phyloP scores from a whole-genome alignment of 2,329 filamentous ascomycete species.

The Penicillium rolfsii region DNA sequence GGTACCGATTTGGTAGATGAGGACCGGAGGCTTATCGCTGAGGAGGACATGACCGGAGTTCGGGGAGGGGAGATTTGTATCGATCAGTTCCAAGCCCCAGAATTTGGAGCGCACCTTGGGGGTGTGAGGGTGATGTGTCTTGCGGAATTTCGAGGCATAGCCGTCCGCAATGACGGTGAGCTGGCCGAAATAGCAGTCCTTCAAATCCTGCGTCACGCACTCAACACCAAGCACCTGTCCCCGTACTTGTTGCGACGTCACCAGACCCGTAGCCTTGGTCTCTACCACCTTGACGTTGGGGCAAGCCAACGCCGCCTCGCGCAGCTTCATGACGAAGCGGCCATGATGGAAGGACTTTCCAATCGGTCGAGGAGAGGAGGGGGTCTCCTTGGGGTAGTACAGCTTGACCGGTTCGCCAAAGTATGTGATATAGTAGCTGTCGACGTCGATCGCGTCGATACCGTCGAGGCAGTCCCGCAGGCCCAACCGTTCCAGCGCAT shows the following conservation, averaged over 20 bases:
- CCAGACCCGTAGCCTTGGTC: conserved; percentile 77
- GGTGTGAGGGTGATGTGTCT: conserved; percentile 68
- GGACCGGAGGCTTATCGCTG: conserved; percentile 73
- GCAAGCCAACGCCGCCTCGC: conserved; percentile 72
- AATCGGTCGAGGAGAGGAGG: conserved; percentile 59
- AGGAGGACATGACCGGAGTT: conserved; percentile 88
- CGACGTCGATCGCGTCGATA: conserved; percentile 81
- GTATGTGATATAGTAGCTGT: conserved; percentile 88
- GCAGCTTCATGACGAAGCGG: conserved; percentile 81
- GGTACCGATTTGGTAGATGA: conserved; percentile 95
- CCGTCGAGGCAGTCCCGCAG: conserved; percentile 79
- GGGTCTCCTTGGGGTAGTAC: conserved; percentile 70
- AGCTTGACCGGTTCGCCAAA: conserved; percentile 73
- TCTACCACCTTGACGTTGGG: conserved; percentile 89
- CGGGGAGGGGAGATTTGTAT: conserved; percentile 75
- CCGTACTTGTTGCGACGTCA: conserved; percentile 68
- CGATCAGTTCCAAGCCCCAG: conserved; percentile 89
- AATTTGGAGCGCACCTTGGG: conserved; percentile 83
- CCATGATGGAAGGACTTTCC: conserved; percentile 92
- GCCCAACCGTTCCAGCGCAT: conserved; percentile 78
- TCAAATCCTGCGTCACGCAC: conserved; percentile 64
- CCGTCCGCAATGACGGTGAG: conserved; percentile 91
- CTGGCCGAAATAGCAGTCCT: conserved; percentile 83
- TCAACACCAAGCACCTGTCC: conserved; percentile 79
- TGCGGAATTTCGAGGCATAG: conserved; percentile 89